Percentiles rank a stretch among this genome's conserved stretches.
These are phyloP conservation scores for Metroxylon sagu DNA, from an alignment of 176 grass and related monocot species.

Conservation along the genomic window DNA sequence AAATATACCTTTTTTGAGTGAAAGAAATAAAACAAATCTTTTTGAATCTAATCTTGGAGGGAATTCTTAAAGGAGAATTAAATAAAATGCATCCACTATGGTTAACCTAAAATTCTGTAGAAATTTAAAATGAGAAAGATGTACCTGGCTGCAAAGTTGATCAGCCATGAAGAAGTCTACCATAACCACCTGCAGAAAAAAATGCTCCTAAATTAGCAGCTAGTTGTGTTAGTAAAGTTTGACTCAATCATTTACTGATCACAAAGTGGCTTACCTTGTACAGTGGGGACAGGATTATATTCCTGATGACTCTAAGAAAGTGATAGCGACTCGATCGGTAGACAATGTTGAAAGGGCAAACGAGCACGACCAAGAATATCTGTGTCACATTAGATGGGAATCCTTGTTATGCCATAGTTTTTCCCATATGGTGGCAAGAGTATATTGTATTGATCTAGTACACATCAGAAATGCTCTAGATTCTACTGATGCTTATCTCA, in stretches of 20 bases:
- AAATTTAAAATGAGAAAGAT: too few relatives aligned
- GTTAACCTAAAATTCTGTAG: too few relatives aligned
- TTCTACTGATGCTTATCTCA: background rate
- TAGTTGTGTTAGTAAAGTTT: background rate
- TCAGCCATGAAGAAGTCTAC: conserved; percentile 99
- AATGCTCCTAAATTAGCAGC: background rate
- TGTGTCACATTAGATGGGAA: conserved; percentile 28
- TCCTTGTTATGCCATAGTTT: conserved; percentile 27
- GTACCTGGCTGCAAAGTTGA: conserved; percentile 96
- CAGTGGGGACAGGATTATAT: conserved; percentile 84
- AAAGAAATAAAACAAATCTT: too few relatives aligned
- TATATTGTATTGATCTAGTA: background rate
- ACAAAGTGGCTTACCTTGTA: conserved; percentile 53
- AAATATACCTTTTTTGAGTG: too few relatives aligned
- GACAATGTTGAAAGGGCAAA: conserved; percentile 75
- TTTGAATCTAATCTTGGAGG: too few relatives aligned
- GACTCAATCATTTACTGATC: background rate
- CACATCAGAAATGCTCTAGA: conserved; percentile 3
- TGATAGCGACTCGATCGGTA: conserved; percentile 73
- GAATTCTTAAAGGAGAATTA: too few relatives aligned
- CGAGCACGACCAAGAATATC: conserved; percentile 65
- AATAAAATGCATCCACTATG: too few relatives aligned
- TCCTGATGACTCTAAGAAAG: conserved; percentile 76
- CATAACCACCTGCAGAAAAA: conserved; percentile 70
- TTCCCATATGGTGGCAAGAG: conserved; percentile 8